Evolutionary conservation across 2,329 filamentous ascomycete genomes (phyloP).

Genomic region (Pseudogymnoascus sp.): DNA sequence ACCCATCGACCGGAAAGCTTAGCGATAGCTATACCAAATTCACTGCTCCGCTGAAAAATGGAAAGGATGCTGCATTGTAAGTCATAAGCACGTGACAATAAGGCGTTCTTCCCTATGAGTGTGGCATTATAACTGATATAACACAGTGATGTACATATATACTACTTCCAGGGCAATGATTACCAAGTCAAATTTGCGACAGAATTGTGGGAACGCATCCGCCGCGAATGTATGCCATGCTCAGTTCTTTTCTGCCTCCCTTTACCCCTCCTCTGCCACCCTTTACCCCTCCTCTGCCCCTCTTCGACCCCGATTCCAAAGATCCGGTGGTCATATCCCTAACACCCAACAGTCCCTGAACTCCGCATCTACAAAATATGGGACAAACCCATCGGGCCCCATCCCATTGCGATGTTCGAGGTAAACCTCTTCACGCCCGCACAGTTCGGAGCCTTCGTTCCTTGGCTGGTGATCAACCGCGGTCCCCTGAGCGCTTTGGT

Average conservation of each 20-base stretch:
- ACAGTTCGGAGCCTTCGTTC: constrained; percentile 83
- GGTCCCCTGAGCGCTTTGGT: constrained; percentile 73
- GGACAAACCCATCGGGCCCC: constrained; percentile 73
- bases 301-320: not conserved
- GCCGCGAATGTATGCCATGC: constrained; percentile 62
- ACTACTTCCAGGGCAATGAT: constrained; percentile 62
- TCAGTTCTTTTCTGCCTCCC: constrained; percentile 1
- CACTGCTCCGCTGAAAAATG: constrained; percentile 59
- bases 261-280: not conserved
- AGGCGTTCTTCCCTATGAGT: not conserved
- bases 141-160: constrained; percentile 71
- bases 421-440: constrained; percentile 80
- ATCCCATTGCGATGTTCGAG: constrained; percentile 85
- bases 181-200: constrained; percentile 60
- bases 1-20: constrained; percentile 52
- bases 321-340: not conserved
- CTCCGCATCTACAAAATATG: constrained; percentile 74
- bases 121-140: not conserved
- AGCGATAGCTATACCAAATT: constrained; percentile 69
- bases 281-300: not conserved
- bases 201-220: constrained; percentile 70
- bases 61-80: constrained; percentile 63
- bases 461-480: constrained; percentile 77
- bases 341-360: constrained; percentile 60
- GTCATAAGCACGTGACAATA: constrained; percentile 24